Conservation (phyloP, 306 rosid genomes). For the Castanopsis chinensis region DNA sequence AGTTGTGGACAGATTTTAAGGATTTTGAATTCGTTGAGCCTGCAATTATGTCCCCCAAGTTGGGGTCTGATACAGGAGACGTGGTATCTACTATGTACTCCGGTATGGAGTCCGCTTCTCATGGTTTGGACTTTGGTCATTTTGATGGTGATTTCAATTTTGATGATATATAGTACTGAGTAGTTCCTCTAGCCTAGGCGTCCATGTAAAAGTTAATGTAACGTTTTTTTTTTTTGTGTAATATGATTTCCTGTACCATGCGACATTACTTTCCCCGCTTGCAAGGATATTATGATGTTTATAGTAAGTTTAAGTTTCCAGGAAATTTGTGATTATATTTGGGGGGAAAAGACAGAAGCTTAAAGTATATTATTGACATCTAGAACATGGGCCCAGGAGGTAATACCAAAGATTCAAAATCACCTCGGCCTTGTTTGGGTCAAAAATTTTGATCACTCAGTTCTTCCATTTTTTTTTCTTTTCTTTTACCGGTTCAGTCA, state of each 20-base stretch:
- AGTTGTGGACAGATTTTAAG: constrained; percentile 56
- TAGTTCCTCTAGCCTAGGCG: constrained; percentile 2
- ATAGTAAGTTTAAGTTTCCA: background rate
- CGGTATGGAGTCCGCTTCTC: constrained; percentile 22
- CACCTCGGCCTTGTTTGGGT: no score
- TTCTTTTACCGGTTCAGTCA: no score
- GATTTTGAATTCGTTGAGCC: constrained; percentile 41
- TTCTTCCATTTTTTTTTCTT: no score
- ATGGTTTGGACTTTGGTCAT: constrained; percentile 21
- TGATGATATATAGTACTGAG: constrained; percentile 1
- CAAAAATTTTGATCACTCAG: no score
- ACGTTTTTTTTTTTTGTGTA: background rate
- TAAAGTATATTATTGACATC: no score
- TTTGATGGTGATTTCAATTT: constrained; percentile 30
- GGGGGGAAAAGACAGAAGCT: no score
- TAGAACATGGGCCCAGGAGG: background rate
- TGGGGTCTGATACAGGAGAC: constrained; percentile 19
- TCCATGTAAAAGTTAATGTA: background rate
- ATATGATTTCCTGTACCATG: background rate
- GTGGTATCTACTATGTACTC: constrained; percentile 31
- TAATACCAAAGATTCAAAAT: background rate
- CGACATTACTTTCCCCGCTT: background rate
- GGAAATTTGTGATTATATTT: no score
- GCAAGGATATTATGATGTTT: background rate
- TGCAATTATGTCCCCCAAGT: constrained; percentile 6